Percentiles rank a stretch among this genome's conserved stretches.
Conservation (phyloP, 331 rosid genomes). For the Pyrus hybrid region DNA sequence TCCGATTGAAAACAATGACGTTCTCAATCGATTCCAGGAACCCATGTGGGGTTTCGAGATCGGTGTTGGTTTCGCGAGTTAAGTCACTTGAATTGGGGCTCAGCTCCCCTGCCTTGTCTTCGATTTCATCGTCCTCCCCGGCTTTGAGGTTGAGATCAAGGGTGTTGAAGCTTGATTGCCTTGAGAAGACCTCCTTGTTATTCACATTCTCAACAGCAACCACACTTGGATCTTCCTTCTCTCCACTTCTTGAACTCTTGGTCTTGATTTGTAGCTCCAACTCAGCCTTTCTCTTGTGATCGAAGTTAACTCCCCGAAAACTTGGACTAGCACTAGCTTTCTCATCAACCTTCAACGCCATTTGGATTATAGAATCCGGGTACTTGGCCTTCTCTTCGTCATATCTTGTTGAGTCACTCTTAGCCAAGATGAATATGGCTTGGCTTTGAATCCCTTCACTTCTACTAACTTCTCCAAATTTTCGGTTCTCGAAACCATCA, state of each 20-base stretch:
- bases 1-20: slow-evolving; percentile 36
- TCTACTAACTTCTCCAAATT: slow-evolving; percentile 33
- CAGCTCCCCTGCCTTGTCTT: slow-evolving; percentile 27
- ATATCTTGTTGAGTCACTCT: slow-evolving; percentile 23
- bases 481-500: slow-evolving; percentile 49
- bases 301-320: slow-evolving; percentile 30
- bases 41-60: slow-evolving; percentile 31
- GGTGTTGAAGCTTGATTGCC: slow-evolving; percentile 58
- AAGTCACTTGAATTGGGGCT: slow-evolving; percentile 70
- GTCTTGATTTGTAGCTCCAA: slow-evolving; percentile 43
- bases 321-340: slow-evolving; percentile 1
- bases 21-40: slow-evolving; percentile 49
- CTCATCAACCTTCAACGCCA: slow-evolving; percentile 43
- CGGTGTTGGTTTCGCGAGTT: slow-evolving; percentile 49
- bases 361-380: slow-evolving; percentile 29
- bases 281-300: slow-evolving; percentile 54
- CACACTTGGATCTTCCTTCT: slow-evolving; percentile 27
- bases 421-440: slow-evolving; percentile 53
- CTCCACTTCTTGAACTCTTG: slow-evolving; percentile 41
- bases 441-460: slow-evolving; percentile 26
- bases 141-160: slow-evolving; percentile 80
- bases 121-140: slow-evolving; percentile 30
- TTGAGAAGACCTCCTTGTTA: slow-evolving; percentile 35
- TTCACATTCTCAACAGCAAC: slow-evolving; percentile 20
- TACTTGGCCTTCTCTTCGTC: slow-evolving; percentile 20